phyloP scores from a whole-genome alignment of 495 filamentous ascomycete species.

The Entonaema liquescens region DNA sequence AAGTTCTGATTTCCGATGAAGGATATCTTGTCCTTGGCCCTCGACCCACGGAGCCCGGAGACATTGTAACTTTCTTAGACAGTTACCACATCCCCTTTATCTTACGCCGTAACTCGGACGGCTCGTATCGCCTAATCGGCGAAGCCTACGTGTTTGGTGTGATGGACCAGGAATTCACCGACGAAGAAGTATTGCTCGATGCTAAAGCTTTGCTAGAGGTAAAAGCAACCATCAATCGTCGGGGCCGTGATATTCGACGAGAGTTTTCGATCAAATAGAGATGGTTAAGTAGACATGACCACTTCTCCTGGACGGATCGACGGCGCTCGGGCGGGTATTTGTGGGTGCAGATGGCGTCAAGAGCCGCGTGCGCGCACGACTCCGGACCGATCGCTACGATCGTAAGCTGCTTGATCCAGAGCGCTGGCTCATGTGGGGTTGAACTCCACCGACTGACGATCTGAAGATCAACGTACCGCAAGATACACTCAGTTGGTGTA shows the following conservation, averaged over 20 bases:
- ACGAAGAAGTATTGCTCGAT: background rate
- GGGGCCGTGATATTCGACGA: background rate
- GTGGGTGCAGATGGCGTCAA: constrained; percentile 59
- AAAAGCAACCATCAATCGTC: background rate
- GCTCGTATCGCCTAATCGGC: background rate
- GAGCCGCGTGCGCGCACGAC: constrained; percentile 53
- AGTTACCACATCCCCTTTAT: background rate
- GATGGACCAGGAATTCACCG: background rate
- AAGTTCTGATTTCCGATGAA: background rate
- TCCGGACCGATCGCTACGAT: constrained; percentile 46
- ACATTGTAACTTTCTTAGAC: background rate
- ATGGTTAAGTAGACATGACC: too few relatives aligned
- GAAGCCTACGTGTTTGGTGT: background rate
- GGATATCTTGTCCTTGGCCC: background rate
- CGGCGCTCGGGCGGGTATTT: constrained; percentile 49
- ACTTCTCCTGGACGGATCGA: constrained; percentile 54
- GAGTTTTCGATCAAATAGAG: constrained; percentile 40
- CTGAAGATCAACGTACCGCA: constrained; percentile 38
- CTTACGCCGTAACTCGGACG: background rate
- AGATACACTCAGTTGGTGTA: constrained; percentile 44
- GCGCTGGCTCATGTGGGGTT: constrained; percentile 55
- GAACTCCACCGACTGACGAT: constrained; percentile 49
- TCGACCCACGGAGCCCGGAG: background rate
- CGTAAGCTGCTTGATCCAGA: constrained; percentile 54
- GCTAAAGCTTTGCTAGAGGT: background rate